Evolutionary conservation across 176 grass and related monocot species (phyloP), one percentile per base, ranked within the genome.

Genomic region (Miscanthus lutarioriparius): DNA sequence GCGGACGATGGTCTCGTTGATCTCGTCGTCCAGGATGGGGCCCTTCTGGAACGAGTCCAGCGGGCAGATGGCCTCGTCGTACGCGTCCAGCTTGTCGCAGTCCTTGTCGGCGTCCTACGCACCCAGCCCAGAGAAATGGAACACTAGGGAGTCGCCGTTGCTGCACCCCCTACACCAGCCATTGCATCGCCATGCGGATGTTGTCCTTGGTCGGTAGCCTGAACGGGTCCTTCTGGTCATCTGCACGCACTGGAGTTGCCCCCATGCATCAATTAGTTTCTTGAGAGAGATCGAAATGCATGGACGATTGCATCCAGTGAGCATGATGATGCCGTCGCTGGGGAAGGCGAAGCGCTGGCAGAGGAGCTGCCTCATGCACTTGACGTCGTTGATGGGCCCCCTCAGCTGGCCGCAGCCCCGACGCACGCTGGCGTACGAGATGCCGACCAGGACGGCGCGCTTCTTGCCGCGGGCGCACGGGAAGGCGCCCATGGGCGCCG

Each of bases 61-160:
- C 3, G 96, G 96, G 59, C 93, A 95, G 77, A 98, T 88, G 14
- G 93, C 93, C 91, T 98, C 96, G 70, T 95, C 93, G 74, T 81
- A 90, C 19, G 93, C 96, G 82, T 98, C 96, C 47, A 80, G 11
- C 83, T 98, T 93, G 43, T 95, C 87, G 47, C 91, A 86, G 64
- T 76, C 87, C 5, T 59, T 74, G 87, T 94, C 96, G 64, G 81
- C 64, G 10, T 90, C 92, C 91, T 98, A 93, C 37, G 83, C 78
- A 0, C 91, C 96, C 9, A 84, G 59, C 3, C 96, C 96, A 8
- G 96, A 98, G 93, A 92, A 98, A 27, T 95, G 96, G 84, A 98
- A 98, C 86, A 98, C 89, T 58, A 98, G 86, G 0, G 96, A 98
- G 80, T 98, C 93, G 1, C 96, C 92, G 13, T 35, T 76, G 81